Evolutionary conservation across 2,329 filamentous ascomycete species (phyloP).

Genomic region (Sordariomycetes sp.): DNA sequence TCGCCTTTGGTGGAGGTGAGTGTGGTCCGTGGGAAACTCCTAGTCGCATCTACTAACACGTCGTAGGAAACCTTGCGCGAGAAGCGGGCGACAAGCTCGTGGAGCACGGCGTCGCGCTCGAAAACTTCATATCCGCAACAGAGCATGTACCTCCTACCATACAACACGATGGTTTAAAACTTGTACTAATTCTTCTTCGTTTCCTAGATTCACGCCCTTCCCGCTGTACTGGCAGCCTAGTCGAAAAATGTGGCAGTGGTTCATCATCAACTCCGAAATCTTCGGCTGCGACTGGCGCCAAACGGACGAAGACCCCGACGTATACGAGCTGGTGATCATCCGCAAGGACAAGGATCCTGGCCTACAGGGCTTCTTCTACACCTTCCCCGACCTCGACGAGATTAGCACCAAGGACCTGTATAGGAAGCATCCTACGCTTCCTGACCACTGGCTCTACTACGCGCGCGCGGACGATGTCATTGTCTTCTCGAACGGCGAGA

Average conservation of each 20-base stretch:
- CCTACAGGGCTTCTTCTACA: slow-evolving; percentile 19
- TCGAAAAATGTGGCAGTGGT: slow-evolving; percentile 25
- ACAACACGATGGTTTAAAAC: neutral
- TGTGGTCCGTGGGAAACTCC: neutral
- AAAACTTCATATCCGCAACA: slow-evolving; percentile 25
- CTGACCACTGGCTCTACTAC: slow-evolving; percentile 15
- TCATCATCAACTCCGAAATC: slow-evolving; percentile 24
- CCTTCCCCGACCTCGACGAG: slow-evolving; percentile 19
- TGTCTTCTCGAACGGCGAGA: slow-evolving; percentile 35
- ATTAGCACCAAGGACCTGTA: slow-evolving; percentile 23
- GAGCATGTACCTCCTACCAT: slow-evolving; percentile 16
- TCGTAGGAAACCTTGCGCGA: slow-evolving; percentile 19
- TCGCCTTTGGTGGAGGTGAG: slow-evolving; percentile 24
- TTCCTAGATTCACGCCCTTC: slow-evolving; percentile 18
- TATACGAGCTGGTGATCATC: slow-evolving; percentile 19
- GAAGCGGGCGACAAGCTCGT: slow-evolving; percentile 23
- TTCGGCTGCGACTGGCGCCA: slow-evolving; percentile 26
- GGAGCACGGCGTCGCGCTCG: slow-evolving; percentile 17
- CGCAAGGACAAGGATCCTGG: slow-evolving; percentile 17
- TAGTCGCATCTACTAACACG: neutral
- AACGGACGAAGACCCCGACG: slow-evolving; percentile 7
- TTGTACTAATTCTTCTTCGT: neutral
- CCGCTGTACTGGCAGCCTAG: slow-evolving; percentile 19
- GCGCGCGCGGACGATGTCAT: slow-evolving; percentile 26
- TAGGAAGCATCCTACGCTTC: slow-evolving; percentile 20